A percentile compares a stretch with the other conserved stretches of the same genome.
phyloP scores from a whole-genome alignment of 495 filamentous ascomycete genomes.

The Trypethelium eluteriae region DNA sequence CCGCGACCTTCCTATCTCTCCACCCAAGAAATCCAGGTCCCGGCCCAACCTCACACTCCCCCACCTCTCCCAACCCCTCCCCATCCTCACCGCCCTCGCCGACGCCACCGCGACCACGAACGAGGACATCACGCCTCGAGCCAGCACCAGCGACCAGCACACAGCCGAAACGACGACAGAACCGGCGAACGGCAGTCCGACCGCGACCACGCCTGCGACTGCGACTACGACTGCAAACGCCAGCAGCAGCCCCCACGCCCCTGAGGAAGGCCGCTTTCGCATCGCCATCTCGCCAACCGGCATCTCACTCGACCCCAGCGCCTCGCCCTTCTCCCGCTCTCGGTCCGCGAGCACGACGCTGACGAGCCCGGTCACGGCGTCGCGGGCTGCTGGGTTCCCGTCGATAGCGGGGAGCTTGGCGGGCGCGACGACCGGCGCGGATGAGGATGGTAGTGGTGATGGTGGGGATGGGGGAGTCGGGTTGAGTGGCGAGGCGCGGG shows the following conservation, averaged over 20 bases:
- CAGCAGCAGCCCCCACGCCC: neutral
- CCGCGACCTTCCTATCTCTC: neutral
- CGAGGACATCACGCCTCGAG: neutral
- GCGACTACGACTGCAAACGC: neutral
- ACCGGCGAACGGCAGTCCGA: no score
- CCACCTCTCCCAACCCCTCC: neutral
- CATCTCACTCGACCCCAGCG: no score
- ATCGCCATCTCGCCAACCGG: neutral
- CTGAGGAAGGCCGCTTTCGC: neutral
- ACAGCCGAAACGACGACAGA: no score
- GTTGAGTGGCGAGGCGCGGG: no score
- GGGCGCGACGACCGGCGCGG: neutral
- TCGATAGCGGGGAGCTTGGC: neutral
- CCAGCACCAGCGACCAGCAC: neutral
- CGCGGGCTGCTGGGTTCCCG: neutral
- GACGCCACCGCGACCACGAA: neutral
- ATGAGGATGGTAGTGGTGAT: no score
- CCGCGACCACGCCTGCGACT: neutral
- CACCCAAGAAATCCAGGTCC: neutral
- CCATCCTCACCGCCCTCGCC: neutral
- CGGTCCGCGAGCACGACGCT: no score
- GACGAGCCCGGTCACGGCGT: neutral
- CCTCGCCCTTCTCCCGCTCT: neutral
- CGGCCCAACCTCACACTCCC: neutral
- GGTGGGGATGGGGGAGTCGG: no score